A percentile compares a stretch with the other conserved stretches of the same genome.
Conservation (phyloP, 1,139 yeast genomes). For the Saccharomycopsis phalli region DNA sequence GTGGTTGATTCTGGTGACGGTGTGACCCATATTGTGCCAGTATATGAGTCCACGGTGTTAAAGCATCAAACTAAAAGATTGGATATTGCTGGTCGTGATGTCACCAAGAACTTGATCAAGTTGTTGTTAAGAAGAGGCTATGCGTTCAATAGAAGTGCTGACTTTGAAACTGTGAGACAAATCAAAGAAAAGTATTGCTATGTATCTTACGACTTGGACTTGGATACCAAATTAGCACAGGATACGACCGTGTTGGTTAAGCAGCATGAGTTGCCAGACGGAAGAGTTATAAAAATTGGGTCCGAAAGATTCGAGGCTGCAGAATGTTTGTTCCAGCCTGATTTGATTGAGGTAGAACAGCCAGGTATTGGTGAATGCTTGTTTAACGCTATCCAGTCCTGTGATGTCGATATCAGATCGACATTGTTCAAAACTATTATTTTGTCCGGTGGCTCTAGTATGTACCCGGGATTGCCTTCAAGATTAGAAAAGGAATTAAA, state of each 20-base stretch:
- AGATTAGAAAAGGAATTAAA: conserved; percentile 92
- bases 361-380: conserved; percentile 93
- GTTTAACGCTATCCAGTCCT: conserved; percentile 86
- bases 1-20: conserved; percentile 95
- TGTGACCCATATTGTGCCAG: conserved; percentile 97
- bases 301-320: conserved; percentile 97
- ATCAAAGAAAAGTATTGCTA: conserved; percentile 94
- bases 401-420: conserved; percentile 88
- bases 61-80: conserved; percentile 87
- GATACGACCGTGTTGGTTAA: conserved; percentile 94
- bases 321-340: conserved; percentile 95
- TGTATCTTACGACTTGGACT: conserved; percentile 86
- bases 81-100: conserved; percentile 98
- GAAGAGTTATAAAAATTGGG: conserved; percentile 87
- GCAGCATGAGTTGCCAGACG: conserved; percentile 90
- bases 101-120: conserved; percentile 86
- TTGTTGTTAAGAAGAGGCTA: conserved; percentile 90
- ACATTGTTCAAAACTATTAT: conserved; percentile 88
- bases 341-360: conserved; percentile 93
- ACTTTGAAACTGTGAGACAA: conserved; percentile 96
- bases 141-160: conserved; percentile 97
- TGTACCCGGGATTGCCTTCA: conserved; percentile 98
- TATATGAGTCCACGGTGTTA: conserved; percentile 90
- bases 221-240: conserved; percentile 78
- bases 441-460: conserved; percentile 92